Base-by-base conservation (phyloP, 208 protist genomes). In the Acanthamoeba polyphaga region DNA sequence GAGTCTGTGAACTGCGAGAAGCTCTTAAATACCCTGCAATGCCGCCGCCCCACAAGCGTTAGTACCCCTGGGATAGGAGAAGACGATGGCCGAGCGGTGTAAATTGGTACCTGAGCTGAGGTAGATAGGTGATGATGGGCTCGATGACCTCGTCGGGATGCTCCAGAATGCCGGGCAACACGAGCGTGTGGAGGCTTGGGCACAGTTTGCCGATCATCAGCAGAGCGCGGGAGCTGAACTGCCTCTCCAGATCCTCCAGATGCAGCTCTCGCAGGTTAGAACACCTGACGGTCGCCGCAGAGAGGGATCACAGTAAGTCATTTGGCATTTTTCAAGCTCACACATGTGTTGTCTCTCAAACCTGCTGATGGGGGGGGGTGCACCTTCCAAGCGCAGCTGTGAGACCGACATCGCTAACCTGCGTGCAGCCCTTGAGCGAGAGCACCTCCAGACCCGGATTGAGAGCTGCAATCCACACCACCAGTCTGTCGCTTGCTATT, bases 201-300 rank as follows among this genome's bases (percentile, higher is more conserved):
- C 82, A 90, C 5, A 90, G 82, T 24, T 90, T 90, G 82, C 82
- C 82, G 55, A 90, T 90, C 82, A 90, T 90, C 51, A 90, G 51
- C 51, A 90, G 32, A 60, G 53, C 49, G 17, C 82, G 82, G 5
- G 58, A 60, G 53, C 53, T 90, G 51, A 90, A 90, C 82, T 90
- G 82, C 55, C 82, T 90, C 53, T 90, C 82, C 82, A 90, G 58
- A 12, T 90, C 82, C 32, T 90, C 82, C 51, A 90, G 24, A 90
- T 90, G 82, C 53, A 90, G 82, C 53, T 90, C 82, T 17, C 55
- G 49, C 49, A 90, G 82, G 32, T 90, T 90, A 8, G 53, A 70
- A 32, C 82, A 90, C 32, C 74, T 82, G 38, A 38, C 2, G 10
- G 24, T 7, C 60, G 29, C 13, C 55, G 55, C 19, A 60, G 15